Conservation (phyloP, 192 early-diverging fungal genomes). For the Spizellomyces sp. region DNA sequence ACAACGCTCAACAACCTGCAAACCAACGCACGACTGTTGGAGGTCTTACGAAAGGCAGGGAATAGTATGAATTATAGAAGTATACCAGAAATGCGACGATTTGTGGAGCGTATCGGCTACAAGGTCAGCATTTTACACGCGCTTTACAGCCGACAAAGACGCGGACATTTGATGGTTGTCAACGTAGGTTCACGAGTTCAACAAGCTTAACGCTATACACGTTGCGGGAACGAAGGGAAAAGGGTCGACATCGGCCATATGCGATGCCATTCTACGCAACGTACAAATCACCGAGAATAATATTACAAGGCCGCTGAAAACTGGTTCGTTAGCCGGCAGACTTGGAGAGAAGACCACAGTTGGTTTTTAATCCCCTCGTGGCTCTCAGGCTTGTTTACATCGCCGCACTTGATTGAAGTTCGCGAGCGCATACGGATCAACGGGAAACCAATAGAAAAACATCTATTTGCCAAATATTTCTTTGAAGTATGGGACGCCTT, state of each 20-base stretch:
- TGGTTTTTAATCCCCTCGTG: slow-evolving; percentile 9
- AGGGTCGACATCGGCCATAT: slow-evolving; percentile 81
- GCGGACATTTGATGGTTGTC: slow-evolving; percentile 24
- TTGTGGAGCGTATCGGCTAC: slow-evolving; percentile 73
- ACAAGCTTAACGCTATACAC: slow-evolving; percentile 76
- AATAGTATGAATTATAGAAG: slow-evolving; percentile 59
- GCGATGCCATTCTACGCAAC: slow-evolving; percentile 71
- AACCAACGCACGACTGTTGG: slow-evolving; percentile 76
- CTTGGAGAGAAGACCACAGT: slow-evolving; percentile 24
- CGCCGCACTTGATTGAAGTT: slow-evolving; percentile 89
- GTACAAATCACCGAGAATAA: slow-evolving; percentile 5
- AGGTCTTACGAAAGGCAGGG: slow-evolving; percentile 69
- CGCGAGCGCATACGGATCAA: slow-evolving; percentile 94
- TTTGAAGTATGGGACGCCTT: slow-evolving; percentile 82
- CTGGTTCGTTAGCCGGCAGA: slow-evolving; percentile 20
- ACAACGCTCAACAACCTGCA: slow-evolving; percentile 80
- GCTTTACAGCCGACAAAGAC: neutral
- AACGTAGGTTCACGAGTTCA: slow-evolving; percentile 62
- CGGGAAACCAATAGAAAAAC: slow-evolving; percentile 74
- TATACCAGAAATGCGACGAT: slow-evolving; percentile 68
- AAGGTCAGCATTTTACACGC: slow-evolving; percentile 45
- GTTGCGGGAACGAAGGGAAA: slow-evolving; percentile 92
- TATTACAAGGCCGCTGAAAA: slow-evolving; percentile 15
- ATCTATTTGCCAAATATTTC: slow-evolving; percentile 84
- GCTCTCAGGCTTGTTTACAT: slow-evolving; percentile 78